phyloP scores from a whole-genome alignment of 768 basidiomycete genomes.

The Mrakia frigida region DNA sequence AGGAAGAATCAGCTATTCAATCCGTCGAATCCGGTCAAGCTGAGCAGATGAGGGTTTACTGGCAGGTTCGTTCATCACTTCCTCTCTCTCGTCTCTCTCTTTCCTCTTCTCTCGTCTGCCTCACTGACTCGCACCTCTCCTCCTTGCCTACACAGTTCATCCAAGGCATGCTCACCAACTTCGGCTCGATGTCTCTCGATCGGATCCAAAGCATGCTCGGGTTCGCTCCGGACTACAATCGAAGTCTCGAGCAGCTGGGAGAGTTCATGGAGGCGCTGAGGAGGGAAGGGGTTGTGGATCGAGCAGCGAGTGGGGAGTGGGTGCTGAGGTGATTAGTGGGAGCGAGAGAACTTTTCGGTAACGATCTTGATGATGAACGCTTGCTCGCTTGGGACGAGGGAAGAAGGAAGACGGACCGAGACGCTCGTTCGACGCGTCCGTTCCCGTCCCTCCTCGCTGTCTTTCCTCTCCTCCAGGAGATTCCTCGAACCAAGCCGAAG shows the following conservation, averaged over 20 bases:
- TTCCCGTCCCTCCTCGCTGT: no score
- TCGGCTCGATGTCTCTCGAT: constrained; percentile 67
- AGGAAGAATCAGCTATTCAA: constrained; percentile 52
- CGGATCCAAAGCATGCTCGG: constrained; percentile 86
- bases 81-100: not conserved
- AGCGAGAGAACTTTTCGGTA: no score
- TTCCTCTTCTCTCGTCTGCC: constrained; percentile 15
- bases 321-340: constrained; percentile 38
- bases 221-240: constrained; percentile 76
- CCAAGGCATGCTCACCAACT: constrained; percentile 84
- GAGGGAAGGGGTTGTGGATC: constrained; percentile 66
- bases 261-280: constrained; percentile 75
- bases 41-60: constrained; percentile 79
- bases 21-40: constrained; percentile 68
- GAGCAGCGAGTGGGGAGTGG: constrained; percentile 67
- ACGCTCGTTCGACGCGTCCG: no score
- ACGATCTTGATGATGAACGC: no score
- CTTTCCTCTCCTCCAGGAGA: no score
- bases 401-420: no score
- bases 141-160: constrained; percentile 58
- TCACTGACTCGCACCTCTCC: not conserved
- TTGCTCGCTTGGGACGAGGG: no score
- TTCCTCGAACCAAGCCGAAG: no score
- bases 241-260: constrained; percentile 69
- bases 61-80: constrained; percentile 58